Conservation (phyloP, 2,329 filamentous ascomycete species). For the Diaporthe humulicola region DNA sequence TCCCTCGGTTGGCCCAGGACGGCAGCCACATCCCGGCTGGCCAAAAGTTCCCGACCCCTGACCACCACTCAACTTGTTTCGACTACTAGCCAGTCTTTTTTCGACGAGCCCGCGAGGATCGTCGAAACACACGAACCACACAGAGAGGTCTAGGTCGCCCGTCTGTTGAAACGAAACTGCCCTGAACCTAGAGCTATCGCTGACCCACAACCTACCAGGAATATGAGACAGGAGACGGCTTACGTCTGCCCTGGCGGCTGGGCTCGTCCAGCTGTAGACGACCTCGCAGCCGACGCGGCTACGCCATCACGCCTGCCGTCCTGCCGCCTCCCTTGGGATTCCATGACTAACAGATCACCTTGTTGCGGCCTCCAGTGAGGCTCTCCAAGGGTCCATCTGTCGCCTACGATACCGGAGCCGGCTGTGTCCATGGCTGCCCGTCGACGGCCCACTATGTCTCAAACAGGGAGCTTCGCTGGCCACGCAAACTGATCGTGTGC, state of each 20-base stretch:
- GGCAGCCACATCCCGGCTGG: not conserved
- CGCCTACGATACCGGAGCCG: not conserved
- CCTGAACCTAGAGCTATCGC: not conserved
- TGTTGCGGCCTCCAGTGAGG: not conserved
- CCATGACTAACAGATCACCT: not conserved
- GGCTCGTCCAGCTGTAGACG: not conserved
- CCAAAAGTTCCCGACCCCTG: not conserved
- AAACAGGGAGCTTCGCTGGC: conserved; percentile 22
- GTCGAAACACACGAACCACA: conserved; percentile 6
- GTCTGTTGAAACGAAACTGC: not conserved
- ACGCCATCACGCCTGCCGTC: not conserved
- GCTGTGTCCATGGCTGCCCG: conserved; percentile 13
- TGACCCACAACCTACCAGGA: not conserved
- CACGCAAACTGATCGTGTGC: conserved; percentile 5
- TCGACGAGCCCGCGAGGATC: not conserved
- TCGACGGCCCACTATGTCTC: conserved; percentile 11
- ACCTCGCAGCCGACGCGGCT: conserved; percentile 3
- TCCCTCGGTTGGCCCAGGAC: not conserved
- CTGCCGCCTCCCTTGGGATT: not conserved
- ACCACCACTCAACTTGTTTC: conserved; percentile 14
- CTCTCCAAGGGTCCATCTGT: too few species aligned
- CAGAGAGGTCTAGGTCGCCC: not conserved
- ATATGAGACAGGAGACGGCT: conserved; percentile 19
- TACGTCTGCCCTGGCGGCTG: conserved; percentile 8
- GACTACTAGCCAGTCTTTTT: conserved; percentile 14